A percentile compares a stretch with the other conserved stretches of the same genome.
Conservation (phyloP, 306 rosid species). For the Dryas octopetala region DNA sequence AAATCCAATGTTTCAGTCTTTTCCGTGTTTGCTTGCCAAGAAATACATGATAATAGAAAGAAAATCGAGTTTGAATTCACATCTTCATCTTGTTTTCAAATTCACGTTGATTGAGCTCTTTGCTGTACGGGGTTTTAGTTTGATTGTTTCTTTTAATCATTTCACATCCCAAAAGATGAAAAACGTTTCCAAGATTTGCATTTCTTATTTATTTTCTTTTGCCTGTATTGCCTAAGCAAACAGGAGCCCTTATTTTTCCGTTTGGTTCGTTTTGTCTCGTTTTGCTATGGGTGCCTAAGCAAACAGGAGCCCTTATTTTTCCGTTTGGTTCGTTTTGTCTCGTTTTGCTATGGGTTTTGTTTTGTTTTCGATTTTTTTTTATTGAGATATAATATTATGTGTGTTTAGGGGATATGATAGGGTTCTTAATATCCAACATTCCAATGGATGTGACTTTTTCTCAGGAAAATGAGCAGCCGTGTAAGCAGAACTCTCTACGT, state of each 20-base stretch:
- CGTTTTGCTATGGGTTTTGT: neutral
- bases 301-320: neutral
- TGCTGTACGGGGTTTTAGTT: neutral
- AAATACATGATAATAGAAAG: neutral
- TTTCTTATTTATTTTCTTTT: neutral
- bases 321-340: neutral
- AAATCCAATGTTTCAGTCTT: neutral
- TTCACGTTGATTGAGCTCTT: neutral
- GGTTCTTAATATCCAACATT: slow-evolving; percentile 3
- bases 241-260: neutral
- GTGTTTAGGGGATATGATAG: neutral
- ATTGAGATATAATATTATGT: neutral
- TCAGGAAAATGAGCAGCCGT: slow-evolving; percentile 80
- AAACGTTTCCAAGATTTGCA: neutral
- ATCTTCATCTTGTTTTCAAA: neutral
- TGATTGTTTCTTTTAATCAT: neutral
- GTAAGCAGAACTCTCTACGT: slow-evolving; percentile 90
- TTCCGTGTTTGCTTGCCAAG: neutral
- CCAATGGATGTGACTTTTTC: neutral
- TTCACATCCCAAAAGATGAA: neutral
- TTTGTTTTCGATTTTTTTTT: neutral
- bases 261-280: neutral
- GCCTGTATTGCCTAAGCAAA: neutral
- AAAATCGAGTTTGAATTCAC: neutral
- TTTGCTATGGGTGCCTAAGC: neutral